Base-by-base conservation (phyloP, 164 flowering plant species). In the Magnolia changhungtana region DNA sequence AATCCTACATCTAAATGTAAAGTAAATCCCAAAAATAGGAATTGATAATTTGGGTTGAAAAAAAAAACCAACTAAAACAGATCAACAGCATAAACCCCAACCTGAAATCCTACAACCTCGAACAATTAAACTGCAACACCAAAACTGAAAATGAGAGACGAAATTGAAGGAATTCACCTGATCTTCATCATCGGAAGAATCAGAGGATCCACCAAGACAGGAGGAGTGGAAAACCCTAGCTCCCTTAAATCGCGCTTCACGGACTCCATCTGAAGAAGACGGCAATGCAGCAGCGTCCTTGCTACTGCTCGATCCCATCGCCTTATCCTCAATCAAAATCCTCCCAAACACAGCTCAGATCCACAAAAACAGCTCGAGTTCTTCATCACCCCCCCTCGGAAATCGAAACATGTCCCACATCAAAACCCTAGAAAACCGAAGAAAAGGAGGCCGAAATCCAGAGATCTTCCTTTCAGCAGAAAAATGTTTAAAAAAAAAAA, bases 121-220 rank as follows among this genome's bases (percentile, higher is more conserved):
- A 55, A 50, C 68, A 55, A 58, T 20, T 13, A 50, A 19, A 52
- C 50, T 10, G 7, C n/a, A 71, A 73, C 23, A 19, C 6, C 45
- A 52, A 73, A 24, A 65, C 75, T 13, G 27, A n/a, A 72, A 29
- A 65, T 66, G 1, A 79, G 10, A 65, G 27, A 58, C 7, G 58
- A 72, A 20, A 9, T 27, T 23, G 59, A 52, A 55, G 3, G 31
- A 27, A 72, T 64, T 61, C 67, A 87, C 91, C 82, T 77, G 84
- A 20, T 79, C 79, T 52, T 77, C 84, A 70, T 75, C 68, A 71
- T 75, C 80, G n/a, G 72, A 78, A 78, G 89, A 84, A 83, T 86
- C 76, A 73, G 87, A 84, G 14, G 88, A 63, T 55, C 81, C 24
- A 5, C 90, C 86, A 10, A 90, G 87, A 73, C 96, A 91, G 10